These are phyloP conservation scores for Nitzschia sp. DNA, from an alignment of 108 stramenopile genomes.

Conservation along the genomic window DNA sequence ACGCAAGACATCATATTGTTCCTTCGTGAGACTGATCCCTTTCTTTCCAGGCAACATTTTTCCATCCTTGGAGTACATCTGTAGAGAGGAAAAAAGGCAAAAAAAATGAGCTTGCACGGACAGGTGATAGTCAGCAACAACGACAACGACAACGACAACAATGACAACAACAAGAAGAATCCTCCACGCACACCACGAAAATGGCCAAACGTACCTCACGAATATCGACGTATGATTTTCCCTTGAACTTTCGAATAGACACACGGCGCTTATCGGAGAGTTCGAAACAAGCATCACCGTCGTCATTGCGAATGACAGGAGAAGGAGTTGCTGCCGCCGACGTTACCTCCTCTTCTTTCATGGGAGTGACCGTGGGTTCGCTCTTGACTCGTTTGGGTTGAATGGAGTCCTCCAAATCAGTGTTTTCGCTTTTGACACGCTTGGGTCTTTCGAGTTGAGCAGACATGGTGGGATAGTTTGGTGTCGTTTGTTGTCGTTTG, in stretches of 20 bases:
- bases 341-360: constrained; percentile 6
- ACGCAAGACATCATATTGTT: constrained; percentile 62
- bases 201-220: constrained; percentile 56
- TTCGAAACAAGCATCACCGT: constrained; percentile 76
- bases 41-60: constrained; percentile 76
- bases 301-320: constrained; percentile 42
- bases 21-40: constrained; percentile 68
- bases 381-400: no score
- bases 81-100: constrained; percentile 1
- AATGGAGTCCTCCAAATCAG: no score
- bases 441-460: no score
- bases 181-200: neutral
- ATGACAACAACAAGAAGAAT: neutral
- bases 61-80: constrained; percentile 78
- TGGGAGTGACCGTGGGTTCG: neutral
- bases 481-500: no score
- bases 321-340: neutral
- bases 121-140: neutral
- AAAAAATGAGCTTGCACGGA: neutral
- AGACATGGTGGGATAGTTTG: no score
- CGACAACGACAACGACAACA: neutral
- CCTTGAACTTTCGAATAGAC: constrained; percentile 70
- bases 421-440: no score
- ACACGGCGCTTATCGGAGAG: constrained; percentile 57
- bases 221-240: constrained; percentile 65